Percentiles rank a stretch among this genome's conserved stretches.
These are phyloP conservation scores for Salisapilia sapeloensis DNA, from an alignment of 352 stramenopile genomes.

Conservation along the genomic window DNA sequence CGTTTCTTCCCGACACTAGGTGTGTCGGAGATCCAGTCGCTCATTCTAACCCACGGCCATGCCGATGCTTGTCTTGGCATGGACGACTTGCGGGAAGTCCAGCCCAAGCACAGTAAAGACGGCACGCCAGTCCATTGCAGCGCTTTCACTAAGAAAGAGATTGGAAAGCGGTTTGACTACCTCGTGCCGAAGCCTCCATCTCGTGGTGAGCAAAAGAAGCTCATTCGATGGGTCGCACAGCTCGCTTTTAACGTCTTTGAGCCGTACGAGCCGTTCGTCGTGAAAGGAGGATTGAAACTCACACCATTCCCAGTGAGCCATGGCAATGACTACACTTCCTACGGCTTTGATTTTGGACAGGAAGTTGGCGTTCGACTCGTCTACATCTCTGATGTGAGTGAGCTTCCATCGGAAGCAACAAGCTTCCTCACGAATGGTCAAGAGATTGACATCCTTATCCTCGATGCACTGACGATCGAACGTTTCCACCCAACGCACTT, in stretches of 20 bases:
- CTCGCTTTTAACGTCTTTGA: slow-evolving; percentile 43
- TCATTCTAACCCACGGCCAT: slow-evolving; percentile 77
- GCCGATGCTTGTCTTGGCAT: slow-evolving; percentile 69
- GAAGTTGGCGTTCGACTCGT: slow-evolving; percentile 54
- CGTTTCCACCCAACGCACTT: slow-evolving; percentile 76
- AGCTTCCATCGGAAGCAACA: slow-evolving; percentile 38
- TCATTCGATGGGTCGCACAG: slow-evolving; percentile 73
- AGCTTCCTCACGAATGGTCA: slow-evolving; percentile 30
- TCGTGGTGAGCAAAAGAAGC: slow-evolving; percentile 1
- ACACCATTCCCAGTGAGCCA: slow-evolving; percentile 75
- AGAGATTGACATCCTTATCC: slow-evolving; percentile 62
- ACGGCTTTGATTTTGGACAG: slow-evolving; percentile 62
- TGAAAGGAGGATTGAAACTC: slow-evolving; percentile 24
- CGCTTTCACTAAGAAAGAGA: slow-evolving; percentile 24
- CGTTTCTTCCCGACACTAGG: slow-evolving; percentile 37
- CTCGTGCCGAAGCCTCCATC: slow-evolving; percentile 26
- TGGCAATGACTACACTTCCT: slow-evolving; percentile 57
- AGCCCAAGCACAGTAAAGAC: slow-evolving; percentile 32
- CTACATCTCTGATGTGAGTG: slow-evolving; percentile 82
- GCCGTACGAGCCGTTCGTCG: slow-evolving; percentile 25
- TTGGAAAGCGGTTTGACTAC: slow-evolving; percentile 66
- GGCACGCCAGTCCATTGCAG: slow-evolving; percentile 49
- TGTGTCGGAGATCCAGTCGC: slow-evolving; percentile 30
- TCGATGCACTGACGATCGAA: slow-evolving; percentile 65
- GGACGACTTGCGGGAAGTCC: slow-evolving; percentile 73